Evolutionary conservation across 2,329 filamentous ascomycete species (phyloP), one percentile per base, ranked within the genome.

Genomic region (Cladosporium sp.): DNA sequence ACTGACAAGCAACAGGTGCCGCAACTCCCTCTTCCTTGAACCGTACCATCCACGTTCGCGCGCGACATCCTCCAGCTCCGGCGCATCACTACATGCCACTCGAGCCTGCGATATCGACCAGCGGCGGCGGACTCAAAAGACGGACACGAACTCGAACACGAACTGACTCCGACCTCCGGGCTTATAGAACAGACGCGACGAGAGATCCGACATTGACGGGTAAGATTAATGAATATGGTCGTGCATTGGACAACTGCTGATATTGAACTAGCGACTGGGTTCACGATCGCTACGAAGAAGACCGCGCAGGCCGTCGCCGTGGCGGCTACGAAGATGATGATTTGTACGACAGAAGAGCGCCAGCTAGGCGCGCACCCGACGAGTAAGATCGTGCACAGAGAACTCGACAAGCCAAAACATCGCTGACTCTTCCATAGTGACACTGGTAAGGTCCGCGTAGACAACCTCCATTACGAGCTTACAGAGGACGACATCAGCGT

Each of bases 401-500:
- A 5, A 14, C n/a, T 35, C 5, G 35, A 44, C 23, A 26, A 44
- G 6, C 3, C 21, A 5, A 21, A 59, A 6, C 3, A 31, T 16
- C n/a, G 49, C 62, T 65, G 31, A 65, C 44, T 1, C 21, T 0
- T 23, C 5, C 12, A 8, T 35, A 65, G 62, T 44, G 62, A 60
- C 55, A 60, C 55, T 57, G 69, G 68, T 55, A 94, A 92, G 79
- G 79, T 97, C 70, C 89, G 89, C 70, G 89, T 97, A 67, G 92
- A 96, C 68, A 97, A 97, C 76, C 82, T 97, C 66, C 93, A 97
- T 78, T 97, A 96, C 78, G 93, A 97, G 67, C 84, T 97, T 68
- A 93, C 90, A 14, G 88, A 94, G 77, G 88, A 89, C 44, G 93
- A 97, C 75, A 84, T 97, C 63, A 86, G 91, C 73, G 92, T 96